Base-by-base conservation (phyloP, 768 basidiomycete genomes). In the Pisolithus albus region DNA sequence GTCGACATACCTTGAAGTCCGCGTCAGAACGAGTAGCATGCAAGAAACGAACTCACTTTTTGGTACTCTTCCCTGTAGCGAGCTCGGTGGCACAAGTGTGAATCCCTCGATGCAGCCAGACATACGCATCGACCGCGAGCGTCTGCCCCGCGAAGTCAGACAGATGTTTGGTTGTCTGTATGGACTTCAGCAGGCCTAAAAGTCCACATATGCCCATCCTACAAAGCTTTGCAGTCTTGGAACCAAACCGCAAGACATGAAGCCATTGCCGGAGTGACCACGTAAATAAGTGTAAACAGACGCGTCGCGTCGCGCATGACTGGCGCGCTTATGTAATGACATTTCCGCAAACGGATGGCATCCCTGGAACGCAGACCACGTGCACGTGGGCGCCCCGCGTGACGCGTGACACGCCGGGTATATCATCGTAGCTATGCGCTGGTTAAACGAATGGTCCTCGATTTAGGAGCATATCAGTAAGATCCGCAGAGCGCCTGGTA, bases 111-210 rank as follows among this genome's bases (percentile, higher is more conserved):
- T 93, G 91, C 37, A 94, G 72, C 91, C 91, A 93, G 51, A 92
- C 93, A 66, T 99, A 99, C 39, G 84, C 94, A 72, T 98, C 95
- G 38, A 98, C 84, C 1, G 90, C 95, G 34, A 98, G 70, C 2
- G 84, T 90, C 64, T 92, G 82, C 13, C 90, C 92, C 43, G 80
- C 69, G 63, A 86, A 92, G 51, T 93, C 88, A 3, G 83, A 85
- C 50, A 97, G 78, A 58, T 89, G 85, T 52, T 74, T 80, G 52
- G 78, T 80, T 50, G 78, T 80, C 62, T 94, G 90, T 36, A 96
- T 94, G 40, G 90, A 81, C 75, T 92, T 94, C 56, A 98, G 80
- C 23, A 95, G 78, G 30, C 92, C 89, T 32, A 98, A 71, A 18
- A 97, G 78, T 11, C 95, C 95, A 52, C 83, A 78, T 52, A 98